Base-by-base conservation (phyloP, 805 yeast species). In the Peterozyma toletana region DNA sequence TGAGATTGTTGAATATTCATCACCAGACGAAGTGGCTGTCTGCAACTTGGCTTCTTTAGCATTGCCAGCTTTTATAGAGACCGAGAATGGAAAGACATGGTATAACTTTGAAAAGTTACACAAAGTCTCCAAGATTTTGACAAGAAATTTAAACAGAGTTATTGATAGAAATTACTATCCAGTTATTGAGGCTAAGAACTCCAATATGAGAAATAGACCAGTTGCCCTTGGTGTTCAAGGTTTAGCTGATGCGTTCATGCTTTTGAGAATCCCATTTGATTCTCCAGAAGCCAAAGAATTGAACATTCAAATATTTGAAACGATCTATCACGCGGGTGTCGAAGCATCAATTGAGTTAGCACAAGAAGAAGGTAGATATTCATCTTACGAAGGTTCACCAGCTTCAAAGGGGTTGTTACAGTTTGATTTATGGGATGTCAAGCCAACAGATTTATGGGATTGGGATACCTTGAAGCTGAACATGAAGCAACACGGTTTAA, bases 191-290 rank as follows among this genome's bases (percentile, higher is more conserved):
- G 91, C 98, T 5, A 73, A 72, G 55, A 57, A 49, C 38, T 86
- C 96, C 14, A 91, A 93, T 63, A 66, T 77, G 71, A 80, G 79
- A 57, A 84, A 91, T 63, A 75, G 99, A 54, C 98, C 99, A 16
- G 78, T 91, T 55, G 97, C 97, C n/a, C 66, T 91, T 17, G 99
- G 99, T 53, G 96, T 91, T n/a, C 96, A 91, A 64, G 99, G 99
- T 46, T 71, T 91, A 43, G 96, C 98, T 29, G 98, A 91, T 63
- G 72, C 83, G 1, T 91, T 88, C 63, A 77, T 87, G 73, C 71
- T 75, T 51, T 69, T 91, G 49, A 78, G 95, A 55, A 56, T 87
- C 46, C 93, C 97, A 37, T 91, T 90, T 61, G 97, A 88, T 53
- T 85, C 95, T 33, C 66, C 71, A 30, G 84, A 78, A 55, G 96